Conservation (phyloP, 345 rosid genomes). For the Aquilaria malaccensis region DNA sequence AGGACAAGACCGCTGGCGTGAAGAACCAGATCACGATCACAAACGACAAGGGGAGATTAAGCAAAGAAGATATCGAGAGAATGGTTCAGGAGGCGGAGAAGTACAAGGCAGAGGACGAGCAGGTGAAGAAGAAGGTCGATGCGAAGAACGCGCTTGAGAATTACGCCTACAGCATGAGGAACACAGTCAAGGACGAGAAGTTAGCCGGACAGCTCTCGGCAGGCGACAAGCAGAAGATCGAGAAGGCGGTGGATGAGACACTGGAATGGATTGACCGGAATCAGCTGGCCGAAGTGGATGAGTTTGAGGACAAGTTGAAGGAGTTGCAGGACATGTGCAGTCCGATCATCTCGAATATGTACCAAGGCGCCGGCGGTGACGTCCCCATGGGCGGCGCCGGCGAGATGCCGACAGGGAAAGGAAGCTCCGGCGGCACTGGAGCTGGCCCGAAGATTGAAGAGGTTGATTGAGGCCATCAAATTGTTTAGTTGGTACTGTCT, state of each 20-base stretch:
- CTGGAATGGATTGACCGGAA: conserved; percentile 29
- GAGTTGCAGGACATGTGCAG: conserved; percentile 25
- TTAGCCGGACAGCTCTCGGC: conserved; percentile 17
- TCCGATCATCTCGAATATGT: conserved; percentile 27
- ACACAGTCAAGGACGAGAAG: conserved; percentile 23
- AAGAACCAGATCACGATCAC: conserved; percentile 31
- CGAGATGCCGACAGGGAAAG: conserved; percentile 16
- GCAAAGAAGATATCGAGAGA: conserved; percentile 28
- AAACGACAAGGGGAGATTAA: conserved; percentile 27
- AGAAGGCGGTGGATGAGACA: conserved; percentile 20
- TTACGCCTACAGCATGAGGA: conserved; percentile 27
- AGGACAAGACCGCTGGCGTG: conserved; percentile 27
- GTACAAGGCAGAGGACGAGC: conserved; percentile 28
- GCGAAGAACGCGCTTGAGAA: conserved; percentile 25
- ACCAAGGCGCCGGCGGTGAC: conserved; percentile 21
- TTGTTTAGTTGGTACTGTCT: too few relatives aligned
- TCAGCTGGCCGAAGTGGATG: conserved; percentile 28
- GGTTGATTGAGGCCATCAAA: conserved; percentile 18
- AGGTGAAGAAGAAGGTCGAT: conserved; percentile 29
- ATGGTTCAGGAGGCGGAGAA: conserved; percentile 33
- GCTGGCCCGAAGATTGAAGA: conserved; percentile 31
- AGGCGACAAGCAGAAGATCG: conserved; percentile 24
- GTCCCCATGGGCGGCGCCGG: conserved; percentile 7
- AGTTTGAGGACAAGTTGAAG: conserved; percentile 25
- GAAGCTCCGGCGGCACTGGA: conserved; percentile 12